A percentile compares a stretch with the other conserved stretches of the same genome.
phyloP scores from a whole-genome alignment of 2,329 filamentous ascomycete species.

The Alternaria angustiovoidea region DNA sequence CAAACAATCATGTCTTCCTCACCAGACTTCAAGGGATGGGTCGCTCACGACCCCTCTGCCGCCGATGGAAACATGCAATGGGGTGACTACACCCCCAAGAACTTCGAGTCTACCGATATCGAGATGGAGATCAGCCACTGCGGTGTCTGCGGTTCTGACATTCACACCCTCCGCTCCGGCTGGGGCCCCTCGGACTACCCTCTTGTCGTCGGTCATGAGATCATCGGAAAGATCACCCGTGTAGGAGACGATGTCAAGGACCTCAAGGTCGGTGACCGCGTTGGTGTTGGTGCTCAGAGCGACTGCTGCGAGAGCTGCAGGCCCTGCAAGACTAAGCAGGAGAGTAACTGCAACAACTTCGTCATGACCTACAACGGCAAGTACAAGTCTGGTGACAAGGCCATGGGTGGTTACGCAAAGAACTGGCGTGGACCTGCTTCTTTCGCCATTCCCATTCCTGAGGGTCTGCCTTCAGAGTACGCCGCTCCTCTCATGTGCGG shows the following conservation, averaged over 20 bases:
- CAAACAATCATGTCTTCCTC: slow-evolving; percentile 30
- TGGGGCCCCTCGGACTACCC: slow-evolving; percentile 61
- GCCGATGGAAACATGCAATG: slow-evolving; percentile 64
- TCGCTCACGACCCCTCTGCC: slow-evolving; percentile 60
- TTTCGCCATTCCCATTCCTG: slow-evolving; percentile 77
- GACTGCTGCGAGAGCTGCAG: slow-evolving; percentile 59
- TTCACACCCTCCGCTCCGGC: slow-evolving; percentile 50
- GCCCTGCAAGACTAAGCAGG: slow-evolving; percentile 56
- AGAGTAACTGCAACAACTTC: slow-evolving; percentile 56
- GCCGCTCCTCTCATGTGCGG: slow-evolving; percentile 85
- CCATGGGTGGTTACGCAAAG: slow-evolving; percentile 69
- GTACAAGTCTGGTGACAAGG: slow-evolving; percentile 66
- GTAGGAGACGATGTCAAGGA: slow-evolving; percentile 54
- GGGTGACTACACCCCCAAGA: slow-evolving; percentile 56
- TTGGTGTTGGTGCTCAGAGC: slow-evolving; percentile 60
- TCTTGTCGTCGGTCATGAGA: slow-evolving; percentile 54
- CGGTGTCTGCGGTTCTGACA: slow-evolving; percentile 48
- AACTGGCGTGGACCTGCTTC: slow-evolving; percentile 78
- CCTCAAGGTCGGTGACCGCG: slow-evolving; percentile 69
- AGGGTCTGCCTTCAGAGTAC: slow-evolving; percentile 66
- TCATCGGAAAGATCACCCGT: slow-evolving; percentile 50
- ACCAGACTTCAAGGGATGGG: slow-evolving; percentile 63
- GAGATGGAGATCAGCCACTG: slow-evolving; percentile 52
- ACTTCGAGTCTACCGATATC: slow-evolving; percentile 71
- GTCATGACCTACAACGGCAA: slow-evolving; percentile 58